Conservation (phyloP, 1,139 yeast species). For the Yamadazyma triangularis region DNA sequence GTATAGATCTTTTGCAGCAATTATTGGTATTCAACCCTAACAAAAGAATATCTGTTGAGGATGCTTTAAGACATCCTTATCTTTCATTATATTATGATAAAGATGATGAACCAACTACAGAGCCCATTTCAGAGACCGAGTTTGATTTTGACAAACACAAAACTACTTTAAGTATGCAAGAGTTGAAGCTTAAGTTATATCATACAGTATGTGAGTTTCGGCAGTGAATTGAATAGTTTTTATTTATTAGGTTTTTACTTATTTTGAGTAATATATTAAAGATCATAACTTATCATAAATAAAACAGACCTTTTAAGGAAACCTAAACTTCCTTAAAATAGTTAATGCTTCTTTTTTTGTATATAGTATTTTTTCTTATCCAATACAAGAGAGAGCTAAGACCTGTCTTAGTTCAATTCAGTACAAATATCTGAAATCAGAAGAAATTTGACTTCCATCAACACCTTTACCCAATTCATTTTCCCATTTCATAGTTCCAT, state of each 20-base stretch:
- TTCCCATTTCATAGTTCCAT: constrained; percentile 50
- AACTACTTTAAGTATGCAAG: constrained; percentile 17
- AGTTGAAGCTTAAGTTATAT: constrained; percentile 66
- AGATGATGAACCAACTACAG: constrained; percentile 75
- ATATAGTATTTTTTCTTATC: no score
- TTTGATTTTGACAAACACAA: constrained; percentile 67
- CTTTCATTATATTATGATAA: constrained; percentile 76
- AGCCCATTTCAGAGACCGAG: constrained; percentile 69
- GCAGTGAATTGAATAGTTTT: no score
- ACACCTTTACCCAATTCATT: constrained; percentile 45
- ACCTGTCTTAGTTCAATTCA: constrained; percentile 47
- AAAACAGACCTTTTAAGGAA: no score
- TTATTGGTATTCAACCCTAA: constrained; percentile 78
- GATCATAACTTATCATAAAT: no score
- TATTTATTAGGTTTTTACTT: no score
- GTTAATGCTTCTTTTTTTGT: no score
- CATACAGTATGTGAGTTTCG: constrained; percentile 47
- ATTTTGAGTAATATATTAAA: no score
- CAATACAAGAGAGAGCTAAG: no score
- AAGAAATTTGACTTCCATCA: constrained; percentile 38
- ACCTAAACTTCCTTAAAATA: no score
- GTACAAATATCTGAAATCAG: constrained; percentile 40
- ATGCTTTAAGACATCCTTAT: constrained; percentile 82
- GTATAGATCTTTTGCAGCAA: constrained; percentile 70
- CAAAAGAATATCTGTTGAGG: constrained; percentile 71